phyloP scores from a whole-genome alignment of 192 early-diverging fungal genomes.

The Podila verticillata region DNA sequence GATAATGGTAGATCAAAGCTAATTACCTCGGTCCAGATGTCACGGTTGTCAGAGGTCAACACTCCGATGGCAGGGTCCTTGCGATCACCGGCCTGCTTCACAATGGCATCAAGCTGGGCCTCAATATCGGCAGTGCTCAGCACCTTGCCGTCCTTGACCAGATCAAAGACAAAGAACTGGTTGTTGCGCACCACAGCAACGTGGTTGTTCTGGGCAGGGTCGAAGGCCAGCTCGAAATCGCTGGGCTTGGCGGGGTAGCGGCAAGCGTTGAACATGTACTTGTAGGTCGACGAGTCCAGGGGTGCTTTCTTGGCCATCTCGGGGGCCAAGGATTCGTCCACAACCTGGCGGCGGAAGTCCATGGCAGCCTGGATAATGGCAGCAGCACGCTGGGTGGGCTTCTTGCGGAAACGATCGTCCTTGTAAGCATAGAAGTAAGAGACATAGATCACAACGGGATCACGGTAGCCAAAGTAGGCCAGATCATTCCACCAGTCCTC shows the following conservation, averaged over 20 bases:
- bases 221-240: constrained; percentile 79
- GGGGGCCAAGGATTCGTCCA: constrained; percentile 69
- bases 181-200: constrained; percentile 91
- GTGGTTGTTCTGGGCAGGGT: constrained; percentile 82
- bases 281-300: constrained; percentile 91
- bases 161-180: constrained; percentile 86
- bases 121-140: constrained; percentile 89
- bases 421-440: constrained; percentile 96
- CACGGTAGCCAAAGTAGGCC: constrained; percentile 94
- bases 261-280: constrained; percentile 97
- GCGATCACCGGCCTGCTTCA: constrained; percentile 66
- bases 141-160: constrained; percentile 79
- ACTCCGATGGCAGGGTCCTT: constrained; percentile 83
- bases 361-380: constrained; percentile 89
- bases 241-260: constrained; percentile 89
- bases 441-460: constrained; percentile 95
- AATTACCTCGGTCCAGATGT: constrained; percentile 86
- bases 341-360: constrained; percentile 85
- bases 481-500: constrained; percentile 98
- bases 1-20: no score
- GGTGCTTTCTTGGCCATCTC: constrained; percentile 83
- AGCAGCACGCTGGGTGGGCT: constrained; percentile 87
- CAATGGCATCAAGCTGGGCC: constrained; percentile 52
- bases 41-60: constrained; percentile 94
- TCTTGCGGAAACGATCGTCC: constrained; percentile 85